Base-by-base conservation (phyloP, 768 basidiomycete genomes). In the Hebeloma cylindrosporum region DNA sequence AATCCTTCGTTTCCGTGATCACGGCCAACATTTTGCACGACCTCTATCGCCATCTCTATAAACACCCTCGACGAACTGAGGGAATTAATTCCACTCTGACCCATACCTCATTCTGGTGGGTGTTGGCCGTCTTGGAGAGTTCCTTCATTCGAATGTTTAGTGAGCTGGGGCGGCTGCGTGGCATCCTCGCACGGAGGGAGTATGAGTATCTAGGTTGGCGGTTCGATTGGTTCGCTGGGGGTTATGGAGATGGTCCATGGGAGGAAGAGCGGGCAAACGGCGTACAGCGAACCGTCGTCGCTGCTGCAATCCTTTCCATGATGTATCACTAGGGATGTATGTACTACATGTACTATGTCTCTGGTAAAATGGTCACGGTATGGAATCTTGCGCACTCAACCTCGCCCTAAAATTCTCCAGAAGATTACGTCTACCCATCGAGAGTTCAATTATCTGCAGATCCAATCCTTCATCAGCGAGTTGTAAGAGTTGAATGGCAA, bases 181-280 rank as follows among this genome's bases (percentile, higher is more conserved):
- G 80, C 1, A 49, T 75, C 11, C 14, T 80, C 7, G 65, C 67
- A 36, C 58, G 77, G n/a, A 50, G 69, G 0, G 78, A 82, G 50
- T 61, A 62, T 5, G 4, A 8, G 2, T 47, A 53, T 1, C 37
- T 80, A 14, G 69, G 73, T 0, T 52, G 45, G 20, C 57, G 80
- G 5, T 82, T 83, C 38, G 80, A 81, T 40, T 81, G 79, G 79
- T 82, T 82, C 44, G 60, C 72, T 0, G 66, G 71, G 6, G 55
- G 71, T 21, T 50, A 31, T 11, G 31, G 36, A 4, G 17, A 23
- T 4, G 73, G 64, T 0, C 78, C 77, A 0, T 61, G 52, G 41
- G 51, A 60, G 0, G 75, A 80, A 25, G 77, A 82, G 50, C 66
- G 62, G 21, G 59, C 18, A 51, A 76, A 79, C 34, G 67, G 61